phyloP scores from a whole-genome alignment of 441 rosid genomes.

The Pelargonium hybrid region DNA sequence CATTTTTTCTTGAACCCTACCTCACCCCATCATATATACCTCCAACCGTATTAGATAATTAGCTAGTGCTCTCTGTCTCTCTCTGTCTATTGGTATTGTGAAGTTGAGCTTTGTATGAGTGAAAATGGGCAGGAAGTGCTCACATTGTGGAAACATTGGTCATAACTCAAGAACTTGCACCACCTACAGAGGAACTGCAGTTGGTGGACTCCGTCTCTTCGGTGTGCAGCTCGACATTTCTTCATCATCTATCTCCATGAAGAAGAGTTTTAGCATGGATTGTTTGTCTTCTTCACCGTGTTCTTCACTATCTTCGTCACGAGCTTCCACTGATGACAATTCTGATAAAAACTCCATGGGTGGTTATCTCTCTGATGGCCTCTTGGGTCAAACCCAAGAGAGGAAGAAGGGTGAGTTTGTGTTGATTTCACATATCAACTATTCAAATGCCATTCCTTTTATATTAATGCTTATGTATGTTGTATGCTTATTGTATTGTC shows the following conservation, averaged over 20 bases:
- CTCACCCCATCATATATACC: slow-evolving; percentile 30
- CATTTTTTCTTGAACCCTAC: slow-evolving; percentile 44
- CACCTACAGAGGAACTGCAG: slow-evolving; percentile 22
- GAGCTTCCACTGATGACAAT: slow-evolving; percentile 25
- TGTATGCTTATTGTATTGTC: neutral
- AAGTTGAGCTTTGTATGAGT: slow-evolving; percentile 20
- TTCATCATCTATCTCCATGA: slow-evolving; percentile 30
- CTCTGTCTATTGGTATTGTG: slow-evolving; percentile 15
- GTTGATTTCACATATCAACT: neutral
- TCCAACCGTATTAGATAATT: slow-evolving; percentile 24
- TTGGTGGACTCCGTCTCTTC: slow-evolving; percentile 48
- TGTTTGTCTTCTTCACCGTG: slow-evolving; percentile 38
- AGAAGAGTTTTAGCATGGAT: slow-evolving; percentile 73
- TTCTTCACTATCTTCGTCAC: slow-evolving; percentile 32
- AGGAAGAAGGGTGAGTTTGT: slow-evolving; percentile 50
- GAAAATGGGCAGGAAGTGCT: slow-evolving; percentile 80
- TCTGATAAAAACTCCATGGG: slow-evolving; percentile 26
- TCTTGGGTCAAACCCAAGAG: slow-evolving; percentile 35
- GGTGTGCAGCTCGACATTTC: slow-evolving; percentile 63
- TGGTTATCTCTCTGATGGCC: slow-evolving; percentile 49
- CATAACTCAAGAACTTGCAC: slow-evolving; percentile 83
- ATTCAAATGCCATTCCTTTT: neutral
- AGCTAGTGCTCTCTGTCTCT: slow-evolving; percentile 6
- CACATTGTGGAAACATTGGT: slow-evolving; percentile 74
- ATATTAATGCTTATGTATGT: neutral